Evolutionary conservation across 495 filamentous ascomycete genomes (phyloP).

Genomic region (Glonium stellatum): DNA sequence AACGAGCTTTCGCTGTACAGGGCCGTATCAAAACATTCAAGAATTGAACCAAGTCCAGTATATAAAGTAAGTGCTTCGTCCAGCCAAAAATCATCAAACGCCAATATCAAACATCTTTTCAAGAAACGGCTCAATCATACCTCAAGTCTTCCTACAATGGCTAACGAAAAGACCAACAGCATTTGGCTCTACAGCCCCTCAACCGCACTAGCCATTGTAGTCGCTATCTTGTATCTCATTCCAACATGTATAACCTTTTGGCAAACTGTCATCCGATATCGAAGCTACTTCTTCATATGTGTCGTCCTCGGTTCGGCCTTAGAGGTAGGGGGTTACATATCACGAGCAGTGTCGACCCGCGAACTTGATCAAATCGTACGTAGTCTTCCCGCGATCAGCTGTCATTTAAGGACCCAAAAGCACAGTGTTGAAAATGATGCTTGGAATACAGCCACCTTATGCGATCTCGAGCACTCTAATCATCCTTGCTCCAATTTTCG

Average conservation of each 20-base stretch:
- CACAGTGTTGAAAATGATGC: background rate
- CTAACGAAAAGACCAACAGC: background rate
- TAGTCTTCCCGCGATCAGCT: background rate
- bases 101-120: background rate
- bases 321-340: slow-evolving; percentile 20
- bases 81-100: too few species aligned
- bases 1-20: background rate
- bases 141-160: background rate
- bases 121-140: background rate
- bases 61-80: background rate
- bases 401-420: background rate
- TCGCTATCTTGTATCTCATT: slow-evolving; percentile 15
- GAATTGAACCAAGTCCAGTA: background rate
- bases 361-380: slow-evolving; percentile 8
- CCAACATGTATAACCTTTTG: slow-evolving; percentile 12
- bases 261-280: slow-evolving; percentile 20
- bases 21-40: background rate
- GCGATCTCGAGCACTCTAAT: slow-evolving; percentile 33
- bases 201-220: slow-evolving; percentile 14
- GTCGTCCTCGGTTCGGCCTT: slow-evolving; percentile 15
- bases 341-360: slow-evolving; percentile 11
- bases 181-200: slow-evolving; percentile 15
- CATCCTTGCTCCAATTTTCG: slow-evolving; percentile 34
- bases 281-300: slow-evolving; percentile 21
- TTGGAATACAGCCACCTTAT: slow-evolving; percentile 16